Evolutionary conservation across 257 asterid species (phyloP).

Genomic region (Solanum piurae): DNA sequence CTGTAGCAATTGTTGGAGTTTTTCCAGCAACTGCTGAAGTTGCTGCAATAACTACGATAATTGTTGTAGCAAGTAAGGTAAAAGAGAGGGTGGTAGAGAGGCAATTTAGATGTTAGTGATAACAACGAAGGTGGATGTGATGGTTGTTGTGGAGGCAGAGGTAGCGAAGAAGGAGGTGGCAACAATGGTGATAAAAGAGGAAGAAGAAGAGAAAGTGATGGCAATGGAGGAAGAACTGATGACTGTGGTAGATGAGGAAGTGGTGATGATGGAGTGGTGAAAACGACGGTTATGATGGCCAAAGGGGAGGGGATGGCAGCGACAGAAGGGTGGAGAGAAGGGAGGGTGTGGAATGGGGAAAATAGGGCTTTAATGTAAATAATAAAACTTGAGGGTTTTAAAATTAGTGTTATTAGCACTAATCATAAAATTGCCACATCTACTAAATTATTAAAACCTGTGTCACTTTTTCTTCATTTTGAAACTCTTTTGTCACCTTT

Average conservation of each 20-base stretch:
- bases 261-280: too few species aligned
- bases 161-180: not conserved
- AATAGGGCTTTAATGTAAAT: not conserved
- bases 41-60: not conserved
- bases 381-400: not conserved
- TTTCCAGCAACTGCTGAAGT: too few species aligned
- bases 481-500: not conserved
- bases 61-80: not conserved
- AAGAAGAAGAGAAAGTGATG: not conserved
- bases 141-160: not conserved
- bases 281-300: rapidly evolving
- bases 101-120: not conserved
- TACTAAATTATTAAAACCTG: not conserved
- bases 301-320: not conserved
- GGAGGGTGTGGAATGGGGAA: not conserved
- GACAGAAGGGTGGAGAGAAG: not conserved
- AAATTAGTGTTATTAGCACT: too few species aligned
- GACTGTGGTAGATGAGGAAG: not conserved
- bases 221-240: not conserved
- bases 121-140: not conserved
- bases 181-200: too few species aligned
- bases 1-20: too few species aligned
- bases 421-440: not conserved
- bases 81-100: not conserved
- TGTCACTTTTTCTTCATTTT: not conserved